Evolutionary conservation across 2,329 filamentous ascomycete species (phyloP).

Genomic region (Aspergillus fumigatiaffinis): DNA sequence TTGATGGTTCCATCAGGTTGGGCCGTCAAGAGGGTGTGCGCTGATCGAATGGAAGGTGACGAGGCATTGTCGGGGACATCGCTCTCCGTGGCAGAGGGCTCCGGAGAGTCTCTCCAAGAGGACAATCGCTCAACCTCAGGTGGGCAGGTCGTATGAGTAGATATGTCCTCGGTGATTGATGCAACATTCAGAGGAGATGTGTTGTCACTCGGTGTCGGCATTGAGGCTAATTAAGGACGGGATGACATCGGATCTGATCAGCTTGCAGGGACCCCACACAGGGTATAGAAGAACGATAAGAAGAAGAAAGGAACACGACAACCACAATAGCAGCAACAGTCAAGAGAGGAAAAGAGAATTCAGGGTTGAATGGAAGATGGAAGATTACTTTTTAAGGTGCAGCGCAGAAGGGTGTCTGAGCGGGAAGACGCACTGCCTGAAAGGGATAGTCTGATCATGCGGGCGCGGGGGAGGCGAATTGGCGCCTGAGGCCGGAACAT

Average conservation of each 20-base stretch:
- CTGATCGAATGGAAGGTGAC: constrained; percentile 20
- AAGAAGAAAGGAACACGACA: constrained; percentile 18
- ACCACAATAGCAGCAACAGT: constrained; percentile 1
- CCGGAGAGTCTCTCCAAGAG: constrained; percentile 30
- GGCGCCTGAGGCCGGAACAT: constrained; percentile 20
- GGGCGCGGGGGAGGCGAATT: constrained; percentile 35
- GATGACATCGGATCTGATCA: constrained; percentile 32
- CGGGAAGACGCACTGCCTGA: constrained; percentile 20
- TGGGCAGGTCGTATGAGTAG: constrained; percentile 48
- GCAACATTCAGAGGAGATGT: constrained; percentile 39
- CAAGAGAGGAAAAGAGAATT: constrained; percentile 4
- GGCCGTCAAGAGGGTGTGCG: constrained; percentile 21
- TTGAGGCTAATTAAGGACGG: constrained; percentile 39
- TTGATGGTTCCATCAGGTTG: constrained; percentile 25
- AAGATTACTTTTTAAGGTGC: constrained; percentile 4
- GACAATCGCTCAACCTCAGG: constrained; percentile 40
- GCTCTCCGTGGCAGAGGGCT: constrained; percentile 18
- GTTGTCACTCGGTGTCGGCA: constrained; percentile 49
- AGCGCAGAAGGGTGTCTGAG: constrained; percentile 10
- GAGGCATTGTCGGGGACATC: constrained; percentile 27
- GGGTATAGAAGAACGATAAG: constrained; percentile 16
- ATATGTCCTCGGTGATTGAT: constrained; percentile 42
- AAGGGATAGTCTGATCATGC: constrained; percentile 31
- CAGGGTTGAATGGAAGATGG: not conserved
- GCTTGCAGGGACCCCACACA: constrained; percentile 4